A percentile compares a stretch with the other conserved stretches of the same genome.
Conservation (phyloP, 352 stramenopile species). For the Phytophthora cactorum region DNA sequence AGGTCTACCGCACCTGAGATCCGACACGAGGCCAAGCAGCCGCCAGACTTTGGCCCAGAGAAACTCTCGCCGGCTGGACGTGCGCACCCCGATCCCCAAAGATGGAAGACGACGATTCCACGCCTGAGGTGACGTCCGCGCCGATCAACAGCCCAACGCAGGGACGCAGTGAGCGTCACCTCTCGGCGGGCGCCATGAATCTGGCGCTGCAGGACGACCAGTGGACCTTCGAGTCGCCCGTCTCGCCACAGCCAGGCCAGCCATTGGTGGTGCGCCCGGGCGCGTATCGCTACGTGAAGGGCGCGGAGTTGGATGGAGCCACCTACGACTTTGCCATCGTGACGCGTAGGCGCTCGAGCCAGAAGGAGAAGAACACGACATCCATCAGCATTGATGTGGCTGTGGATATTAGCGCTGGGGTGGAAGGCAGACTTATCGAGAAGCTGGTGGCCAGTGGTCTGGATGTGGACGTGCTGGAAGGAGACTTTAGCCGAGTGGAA, state of each 20-base stretch:
- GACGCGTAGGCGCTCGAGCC: slow-evolving; percentile 42
- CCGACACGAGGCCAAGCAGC: background rate
- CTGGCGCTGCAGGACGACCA: slow-evolving; percentile 66
- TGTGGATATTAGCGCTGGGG: slow-evolving; percentile 23
- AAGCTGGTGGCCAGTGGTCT: slow-evolving; percentile 67
- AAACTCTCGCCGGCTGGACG: background rate
- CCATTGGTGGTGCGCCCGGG: slow-evolving; percentile 38
- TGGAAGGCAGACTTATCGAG: slow-evolving; percentile 59
- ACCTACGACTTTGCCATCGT: slow-evolving; percentile 83
- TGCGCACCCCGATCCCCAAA: background rate
- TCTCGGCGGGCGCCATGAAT: slow-evolving; percentile 57
- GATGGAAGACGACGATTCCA: slow-evolving; percentile 46
- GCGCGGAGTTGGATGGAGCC: slow-evolving; percentile 50
- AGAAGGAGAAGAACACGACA: slow-evolving; percentile 23
- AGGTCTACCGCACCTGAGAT: background rate
- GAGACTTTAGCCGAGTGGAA: slow-evolving; percentile 62
- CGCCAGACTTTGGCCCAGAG: background rate
- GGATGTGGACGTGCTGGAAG: slow-evolving; percentile 77
- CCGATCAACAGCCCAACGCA: slow-evolving; percentile 16
- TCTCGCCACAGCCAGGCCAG: slow-evolving; percentile 42
- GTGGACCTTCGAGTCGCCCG: slow-evolving; percentile 56
- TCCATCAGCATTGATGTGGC: slow-evolving; percentile 17
- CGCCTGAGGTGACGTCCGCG: slow-evolving; percentile 41
- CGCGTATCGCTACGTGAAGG: slow-evolving; percentile 65
- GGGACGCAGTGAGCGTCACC: slow-evolving; percentile 39